Base-by-base conservation (phyloP, 1,139 yeast genomes). In the Pneumocystis carinii region DNA sequence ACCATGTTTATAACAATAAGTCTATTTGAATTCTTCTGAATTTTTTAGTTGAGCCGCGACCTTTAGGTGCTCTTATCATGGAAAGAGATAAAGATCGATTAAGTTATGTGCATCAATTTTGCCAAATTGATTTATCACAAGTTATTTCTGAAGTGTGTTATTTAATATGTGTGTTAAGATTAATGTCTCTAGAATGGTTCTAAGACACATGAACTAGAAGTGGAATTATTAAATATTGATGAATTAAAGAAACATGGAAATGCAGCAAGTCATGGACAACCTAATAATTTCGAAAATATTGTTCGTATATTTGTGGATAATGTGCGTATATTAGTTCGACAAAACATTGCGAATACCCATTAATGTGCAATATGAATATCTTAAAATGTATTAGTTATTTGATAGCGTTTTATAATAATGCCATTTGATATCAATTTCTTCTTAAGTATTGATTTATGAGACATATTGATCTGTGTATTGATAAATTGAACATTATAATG, bases 41-140 rank as follows among this genome's bases (percentile, higher is more conserved):
- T 24, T 12, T 37, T 39, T 24, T 39, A 37, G 41, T 57, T 39
- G 42, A 57, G 19, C n/a, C 62, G 6, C 48, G 19, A 17, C 56
- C 64, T 7, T 37, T 58, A 19, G 53, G 38, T n/a, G 12, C 42
- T 6, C 67, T 62, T 17, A 19, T 39, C 14, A 29, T 35, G 24
- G 37, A 59, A 35, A 64, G 66, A 19, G 38, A 59, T 15, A 65
- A 65, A 59, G 67, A 65, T 41, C 62, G 67, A 19, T 37, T 64
- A 56, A 61, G 62, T 15, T 65, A 65, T 55, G 38, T 29, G n/a
- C 60, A 60, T 32, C 65, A 63, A 29, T 59, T 42, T 24, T 55
- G 61, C 41, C 63, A 62, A 7, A 61, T 65, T 36, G 67, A 65
- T 60, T 60, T 65, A 29, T 65, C 67, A 29, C 62, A 64, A 62